Percentiles rank a stretch among this genome's conserved stretches.
Conservation (phyloP, 2,329 filamentous ascomycete species). For the Fusarium tanahbumbuense region DNA sequence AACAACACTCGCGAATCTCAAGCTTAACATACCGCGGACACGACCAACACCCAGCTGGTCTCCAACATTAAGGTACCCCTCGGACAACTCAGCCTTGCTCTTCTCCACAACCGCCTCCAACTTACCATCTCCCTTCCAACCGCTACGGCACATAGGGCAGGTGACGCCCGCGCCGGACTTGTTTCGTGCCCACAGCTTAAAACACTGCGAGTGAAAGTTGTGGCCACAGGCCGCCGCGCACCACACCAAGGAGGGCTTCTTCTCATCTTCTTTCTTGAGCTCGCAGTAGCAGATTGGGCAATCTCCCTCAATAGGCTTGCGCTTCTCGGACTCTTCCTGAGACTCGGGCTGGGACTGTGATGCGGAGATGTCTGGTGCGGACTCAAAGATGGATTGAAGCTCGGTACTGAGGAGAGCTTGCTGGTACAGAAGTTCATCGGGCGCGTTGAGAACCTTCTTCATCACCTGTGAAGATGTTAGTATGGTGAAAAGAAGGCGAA, state of each 20-base stretch:
- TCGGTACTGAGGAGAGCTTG: conserved; percentile 69
- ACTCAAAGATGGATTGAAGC: conserved; percentile 67
- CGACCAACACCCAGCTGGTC: conserved; percentile 68
- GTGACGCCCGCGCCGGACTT: conserved; percentile 59
- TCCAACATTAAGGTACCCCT: conserved; percentile 73
- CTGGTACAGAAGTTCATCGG: conserved; percentile 68
- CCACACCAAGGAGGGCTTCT: conserved; percentile 58
- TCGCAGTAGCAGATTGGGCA: conserved; percentile 69
- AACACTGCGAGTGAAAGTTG: conserved; percentile 66
- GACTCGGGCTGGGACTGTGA: conserved; percentile 59
- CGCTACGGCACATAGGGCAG: conserved; percentile 70
- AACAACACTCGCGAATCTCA: background rate
- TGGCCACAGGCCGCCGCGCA: conserved; percentile 65
- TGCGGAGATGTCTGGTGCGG: conserved; percentile 55
- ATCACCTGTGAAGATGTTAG: conserved; percentile 58
- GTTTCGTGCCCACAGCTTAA: conserved; percentile 64
- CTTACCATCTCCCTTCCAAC: conserved; percentile 62
- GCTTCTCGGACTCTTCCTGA: conserved; percentile 51
- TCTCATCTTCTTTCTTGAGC: conserved; percentile 51
- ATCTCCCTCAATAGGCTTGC: conserved; percentile 64
- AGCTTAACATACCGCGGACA: conserved; percentile 57
- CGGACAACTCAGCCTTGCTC: conserved; percentile 54
- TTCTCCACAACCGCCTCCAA: conserved; percentile 58
- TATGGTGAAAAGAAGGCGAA: rapidly evolving
- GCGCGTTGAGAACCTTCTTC: conserved; percentile 68